These are phyloP conservation scores for Moringa oleifera DNA, from an alignment of 345 rosid genomes.

Conservation along the genomic window DNA sequence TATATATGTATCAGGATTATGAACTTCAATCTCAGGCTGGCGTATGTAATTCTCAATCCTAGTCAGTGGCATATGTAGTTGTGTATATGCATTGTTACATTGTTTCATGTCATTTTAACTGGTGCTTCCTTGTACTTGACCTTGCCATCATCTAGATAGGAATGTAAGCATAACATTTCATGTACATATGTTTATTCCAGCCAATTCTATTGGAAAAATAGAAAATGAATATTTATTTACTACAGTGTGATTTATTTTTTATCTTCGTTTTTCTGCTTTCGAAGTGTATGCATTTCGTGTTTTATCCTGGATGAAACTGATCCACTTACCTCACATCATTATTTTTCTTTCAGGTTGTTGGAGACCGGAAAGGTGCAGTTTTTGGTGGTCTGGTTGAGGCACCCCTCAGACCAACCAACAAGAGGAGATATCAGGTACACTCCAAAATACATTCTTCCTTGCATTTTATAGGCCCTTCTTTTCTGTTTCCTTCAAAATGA, in stretches of 20 bases:
- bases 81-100: not conserved
- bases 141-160: not conserved
- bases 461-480: not conserved
- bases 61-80: not conserved
- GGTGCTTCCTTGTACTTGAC: not conserved
- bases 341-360: slow-evolving; percentile 61
- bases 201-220: not conserved
- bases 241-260: too few relatives aligned
- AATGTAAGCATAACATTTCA: not conserved
- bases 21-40: not conserved
- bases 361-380: slow-evolving; percentile 85
- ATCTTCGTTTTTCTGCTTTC: not conserved
- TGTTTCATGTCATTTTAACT: not conserved
- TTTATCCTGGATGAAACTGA: not conserved
- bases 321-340: not conserved
- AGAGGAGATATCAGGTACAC: slow-evolving; percentile 77
- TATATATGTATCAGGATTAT: too few relatives aligned
- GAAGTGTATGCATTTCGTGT: not conserved
- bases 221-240: too few relatives aligned
- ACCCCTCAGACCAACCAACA: slow-evolving; percentile 72
- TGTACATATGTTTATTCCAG: not conserved
- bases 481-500: not conserved
- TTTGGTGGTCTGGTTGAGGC: slow-evolving; percentile 97
- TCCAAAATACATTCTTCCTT: slow-evolving; percentile 5
- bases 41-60: not conserved